Percentiles rank a stretch among this genome's conserved stretches.
phyloP scores from a whole-genome alignment of 495 filamentous ascomycete genomes.

The Daldinia loculata region DNA sequence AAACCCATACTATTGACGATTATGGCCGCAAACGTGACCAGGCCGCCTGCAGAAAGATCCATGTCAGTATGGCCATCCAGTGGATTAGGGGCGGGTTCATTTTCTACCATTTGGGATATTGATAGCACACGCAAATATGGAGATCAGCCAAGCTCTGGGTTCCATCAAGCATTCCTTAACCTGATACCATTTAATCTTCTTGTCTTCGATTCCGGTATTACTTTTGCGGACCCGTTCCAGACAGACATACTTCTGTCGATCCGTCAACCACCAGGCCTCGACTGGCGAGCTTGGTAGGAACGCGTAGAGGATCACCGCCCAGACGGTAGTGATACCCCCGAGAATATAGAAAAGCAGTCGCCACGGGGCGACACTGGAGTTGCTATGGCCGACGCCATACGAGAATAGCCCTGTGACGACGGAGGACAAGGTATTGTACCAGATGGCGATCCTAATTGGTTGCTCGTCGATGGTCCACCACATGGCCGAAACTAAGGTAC shows the following conservation, averaged over 20 bases:
- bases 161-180: conserved; percentile 65
- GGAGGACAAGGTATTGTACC: conserved; percentile 60
- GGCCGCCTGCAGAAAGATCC: conserved; percentile 42
- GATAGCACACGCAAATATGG: conserved; percentile 59
- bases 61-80: conserved; percentile 1
- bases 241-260: conserved; percentile 43
- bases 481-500: conserved; percentile 28
- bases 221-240: conserved; percentile 38
- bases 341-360: conserved; percentile 55
- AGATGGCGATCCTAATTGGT: conserved; percentile 50
- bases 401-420: conserved; percentile 46
- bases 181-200: conserved; percentile 65
- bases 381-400: conserved; percentile 35
- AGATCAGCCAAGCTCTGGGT: conserved; percentile 68
- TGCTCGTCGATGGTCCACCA: conserved; percentile 33
- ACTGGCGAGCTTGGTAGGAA: conserved; percentile 66
- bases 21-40: conserved; percentile 68
- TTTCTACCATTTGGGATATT: conserved; percentile 59
- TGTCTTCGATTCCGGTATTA: conserved; percentile 51
- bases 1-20: conserved; percentile 72
- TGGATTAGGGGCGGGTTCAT: not conserved
- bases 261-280: conserved; percentile 52
- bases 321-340: conserved; percentile 58
- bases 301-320: conserved; percentile 63
- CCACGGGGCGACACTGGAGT: conserved; percentile 43